Evolutionary conservation across 768 basidiomycete species (phyloP), one percentile per base, ranked within the genome.

Genomic region (Boletus bicolor): DNA sequence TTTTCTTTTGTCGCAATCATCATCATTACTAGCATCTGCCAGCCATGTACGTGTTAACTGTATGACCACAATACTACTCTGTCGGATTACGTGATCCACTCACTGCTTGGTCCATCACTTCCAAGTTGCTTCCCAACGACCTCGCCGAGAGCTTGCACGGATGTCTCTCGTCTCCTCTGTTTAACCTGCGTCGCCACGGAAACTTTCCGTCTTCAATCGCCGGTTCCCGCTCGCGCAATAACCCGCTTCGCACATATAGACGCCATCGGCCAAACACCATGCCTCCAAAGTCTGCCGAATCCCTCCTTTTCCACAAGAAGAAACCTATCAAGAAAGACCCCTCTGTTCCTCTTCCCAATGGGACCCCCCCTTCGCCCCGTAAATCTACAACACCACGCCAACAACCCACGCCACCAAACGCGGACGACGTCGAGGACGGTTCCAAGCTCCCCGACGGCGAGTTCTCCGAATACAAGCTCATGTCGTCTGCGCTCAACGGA

Each of bases 401-500:
- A 30, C 77, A 73, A 46, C 75, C 76, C 19, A 74, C 72, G 44
- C 72, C 76, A 30, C 65, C 69, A 24, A 55, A 61, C 24, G 68
- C 73, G 1, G 77, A 80, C n/a, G 77, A 81, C 21, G 72, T 75
- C 46, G 85, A 84, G 32, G 82, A 79, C 54, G 68, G 70, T 8
- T 66, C 81, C 47, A 75, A 80, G 56, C 79, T 86, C 41, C 88
- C 87, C 37, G 83, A 86, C 39, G 83, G 83, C 58, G 78, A 83
- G 0, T 92, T 75, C 73, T 79, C 82, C 59, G 91, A 93, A 68
- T 93, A 83, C 75, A 81, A 80, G 66, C 82, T 93, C 65, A 81
- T 91, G 70, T 89, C 89, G 7, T 87, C 87, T 30, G 81, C 84
- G 15, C 81, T 87, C 67, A 89, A 89, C 68, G 89, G 87, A 28